Evolutionary conservation across 2,329 filamentous ascomycete genomes (phyloP).

Genomic region (Exophiala alcalophila): DNA sequence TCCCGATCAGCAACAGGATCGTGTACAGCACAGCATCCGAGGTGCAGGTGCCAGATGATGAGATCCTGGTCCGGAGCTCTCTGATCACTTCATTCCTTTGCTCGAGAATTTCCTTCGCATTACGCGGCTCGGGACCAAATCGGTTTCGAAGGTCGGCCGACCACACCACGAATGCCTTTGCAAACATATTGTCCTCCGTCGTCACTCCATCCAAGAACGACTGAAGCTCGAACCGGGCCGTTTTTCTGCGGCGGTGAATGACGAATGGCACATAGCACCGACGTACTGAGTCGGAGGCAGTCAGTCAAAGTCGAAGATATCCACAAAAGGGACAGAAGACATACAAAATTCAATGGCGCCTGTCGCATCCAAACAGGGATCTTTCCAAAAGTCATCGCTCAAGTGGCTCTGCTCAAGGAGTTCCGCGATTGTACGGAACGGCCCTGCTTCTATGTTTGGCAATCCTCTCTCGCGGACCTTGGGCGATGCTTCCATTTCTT

Average conservation of each 20-base stretch:
- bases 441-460: not conserved
- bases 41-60: slow-evolving; percentile 4
- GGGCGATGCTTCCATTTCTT: too few species aligned
- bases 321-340: not conserved
- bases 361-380: slow-evolving; percentile 6
- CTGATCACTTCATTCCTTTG: slow-evolving; percentile 8
- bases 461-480: too few species aligned
- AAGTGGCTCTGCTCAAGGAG: slow-evolving; percentile 6
- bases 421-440: slow-evolving; percentile 6
- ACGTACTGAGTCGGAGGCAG: not conserved
- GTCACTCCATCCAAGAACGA: slow-evolving; percentile 7
- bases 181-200: slow-evolving; percentile 7
- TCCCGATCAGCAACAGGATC: slow-evolving; percentile 7
- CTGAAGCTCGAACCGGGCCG: slow-evolving; percentile 2
- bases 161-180: slow-evolving; percentile 9
- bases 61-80: slow-evolving; percentile 11
- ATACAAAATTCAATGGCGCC: slow-evolving; percentile 10
- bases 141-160: slow-evolving; percentile 4
- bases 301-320: not conserved
- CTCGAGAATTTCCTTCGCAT: slow-evolving; percentile 1
- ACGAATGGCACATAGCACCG: slow-evolving; percentile 8
- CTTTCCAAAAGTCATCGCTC: slow-evolving; percentile 1
- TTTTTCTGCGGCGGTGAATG: slow-evolving; percentile 7
- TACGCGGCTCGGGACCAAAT: not conserved
- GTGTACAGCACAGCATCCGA: slow-evolving; percentile 11